These are phyloP conservation scores for Chalciporus sphaerocephalus DNA, from an alignment of 768 basidiomycete species.

Conservation along the genomic window DNA sequence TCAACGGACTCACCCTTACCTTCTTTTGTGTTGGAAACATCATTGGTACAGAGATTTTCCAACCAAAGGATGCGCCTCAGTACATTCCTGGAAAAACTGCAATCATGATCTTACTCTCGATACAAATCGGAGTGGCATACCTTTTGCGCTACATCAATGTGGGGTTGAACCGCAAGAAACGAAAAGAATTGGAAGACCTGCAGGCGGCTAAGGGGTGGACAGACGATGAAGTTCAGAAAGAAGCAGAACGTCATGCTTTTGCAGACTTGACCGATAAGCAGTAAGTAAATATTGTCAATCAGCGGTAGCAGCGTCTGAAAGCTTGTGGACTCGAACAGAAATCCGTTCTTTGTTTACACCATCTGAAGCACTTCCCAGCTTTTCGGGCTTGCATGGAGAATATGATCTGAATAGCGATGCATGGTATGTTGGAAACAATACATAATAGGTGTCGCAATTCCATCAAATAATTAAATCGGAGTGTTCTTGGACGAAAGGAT, in stretches of 20 bases:
- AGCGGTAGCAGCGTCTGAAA: neutral
- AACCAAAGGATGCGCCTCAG: conserved; percentile 19
- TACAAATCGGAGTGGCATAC: conserved; percentile 22
- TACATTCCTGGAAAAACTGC: conserved; percentile 35
- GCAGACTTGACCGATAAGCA: conserved; percentile 27
- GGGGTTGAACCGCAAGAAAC: conserved; percentile 20
- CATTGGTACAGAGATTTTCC: conserved; percentile 25
- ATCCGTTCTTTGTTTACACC: conserved; percentile 35
- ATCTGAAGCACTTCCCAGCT: conserved; percentile 11
- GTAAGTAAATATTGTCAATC: conserved; percentile 6
- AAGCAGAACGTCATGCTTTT: conserved; percentile 27
- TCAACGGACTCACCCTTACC: conserved; percentile 18
- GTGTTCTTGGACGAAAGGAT: too few species aligned
- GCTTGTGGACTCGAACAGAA: conserved; percentile 16
- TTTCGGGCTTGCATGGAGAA: neutral
- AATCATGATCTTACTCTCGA: conserved; percentile 27
- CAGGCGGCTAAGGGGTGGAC: conserved; percentile 21
- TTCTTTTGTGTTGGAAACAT: conserved; percentile 21
- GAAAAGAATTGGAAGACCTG: conserved; percentile 10
- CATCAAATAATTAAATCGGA: conserved; percentile 14
- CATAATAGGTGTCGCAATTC: conserved; percentile 15
- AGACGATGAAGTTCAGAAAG: conserved; percentile 18
- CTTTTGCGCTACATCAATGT: conserved; percentile 20
- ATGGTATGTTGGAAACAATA: conserved; percentile 24
- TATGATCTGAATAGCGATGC: too few species aligned